phyloP scores from a whole-genome alignment of 177 flowering plant species.

The Vitis hybrid region DNA sequence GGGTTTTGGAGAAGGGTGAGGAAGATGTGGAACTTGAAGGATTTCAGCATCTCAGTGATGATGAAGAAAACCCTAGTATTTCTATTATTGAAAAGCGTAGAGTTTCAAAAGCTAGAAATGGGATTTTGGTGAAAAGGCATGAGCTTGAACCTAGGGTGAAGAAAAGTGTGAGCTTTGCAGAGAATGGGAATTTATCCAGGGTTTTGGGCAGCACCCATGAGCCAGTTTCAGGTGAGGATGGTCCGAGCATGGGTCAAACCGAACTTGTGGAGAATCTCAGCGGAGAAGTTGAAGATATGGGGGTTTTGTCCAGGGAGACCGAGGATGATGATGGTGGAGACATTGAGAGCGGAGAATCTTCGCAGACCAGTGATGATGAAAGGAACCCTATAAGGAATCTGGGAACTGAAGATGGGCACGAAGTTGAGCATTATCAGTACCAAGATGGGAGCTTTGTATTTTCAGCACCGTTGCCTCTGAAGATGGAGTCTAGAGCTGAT shows the following conservation, averaged over 20 bases:
- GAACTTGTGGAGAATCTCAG: slow-evolving; percentile 26
- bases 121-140: slow-evolving; percentile 27
- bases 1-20: slow-evolving; percentile 29
- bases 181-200: slow-evolving; percentile 34
- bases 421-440: slow-evolving; percentile 15
- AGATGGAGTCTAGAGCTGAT: slow-evolving; percentile 61
- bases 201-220: slow-evolving; percentile 18
- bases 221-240: slow-evolving; percentile 19
- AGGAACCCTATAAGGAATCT: slow-evolving; percentile 19
- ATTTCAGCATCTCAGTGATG: slow-evolving; percentile 28
- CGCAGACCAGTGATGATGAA: slow-evolving; percentile 37
- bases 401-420: slow-evolving; percentile 18
- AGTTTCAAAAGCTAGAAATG: slow-evolving; percentile 18
- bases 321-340: slow-evolving; percentile 44
- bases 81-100: slow-evolving; percentile 15
- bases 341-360: slow-evolving; percentile 30
- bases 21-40: slow-evolving; percentile 39
- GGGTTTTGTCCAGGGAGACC: slow-evolving; percentile 21
- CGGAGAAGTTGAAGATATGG: slow-evolving; percentile 34
- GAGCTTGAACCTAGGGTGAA: slow-evolving; percentile 28
- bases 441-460: slow-evolving; percentile 30
- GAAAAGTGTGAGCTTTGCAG: slow-evolving; percentile 63
- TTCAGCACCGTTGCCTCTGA: slow-evolving; percentile 61
- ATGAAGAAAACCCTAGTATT: slow-evolving; percentile 23
- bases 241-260: slow-evolving; percentile 16